A percentile compares a stretch with the other conserved stretches of the same genome.
These are phyloP conservation scores for Pichia sp. DNA, from an alignment of 1,139 yeast species.

Conservation along the genomic window DNA sequence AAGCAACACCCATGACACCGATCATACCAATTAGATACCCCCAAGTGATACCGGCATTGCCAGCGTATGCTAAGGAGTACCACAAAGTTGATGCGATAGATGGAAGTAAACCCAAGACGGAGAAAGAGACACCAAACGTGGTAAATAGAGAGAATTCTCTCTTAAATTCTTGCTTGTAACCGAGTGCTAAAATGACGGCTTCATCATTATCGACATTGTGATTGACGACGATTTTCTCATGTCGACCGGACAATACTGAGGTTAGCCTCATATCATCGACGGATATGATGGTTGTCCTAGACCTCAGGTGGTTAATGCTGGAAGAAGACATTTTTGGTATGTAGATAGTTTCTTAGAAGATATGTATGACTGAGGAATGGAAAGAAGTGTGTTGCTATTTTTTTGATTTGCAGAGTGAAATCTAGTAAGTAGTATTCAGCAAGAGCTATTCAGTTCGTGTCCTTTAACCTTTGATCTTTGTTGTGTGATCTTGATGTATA, in stretches of 20 bases:
- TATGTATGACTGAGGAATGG: too few species aligned
- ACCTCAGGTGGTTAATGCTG: conserved; percentile 2
- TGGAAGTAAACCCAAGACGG: conserved; percentile 66
- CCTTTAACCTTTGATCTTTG: too few species aligned
- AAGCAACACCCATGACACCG: conserved; percentile 45
- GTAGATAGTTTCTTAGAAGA: background rate
- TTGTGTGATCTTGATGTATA: too few species aligned
- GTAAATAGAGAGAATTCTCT: conserved; percentile 61
- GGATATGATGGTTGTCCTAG: conserved; percentile 21
- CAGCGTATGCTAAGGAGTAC: conserved; percentile 39
- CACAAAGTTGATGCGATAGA: conserved; percentile 55
- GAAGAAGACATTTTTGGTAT: conserved; percentile 4
- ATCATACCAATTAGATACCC: conserved; percentile 48
- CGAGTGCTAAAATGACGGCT: conserved; percentile 54
- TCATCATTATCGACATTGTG: conserved; percentile 46
- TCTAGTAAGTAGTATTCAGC: too few species aligned
- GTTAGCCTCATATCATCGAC: conserved; percentile 25
- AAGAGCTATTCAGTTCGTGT: too few species aligned
- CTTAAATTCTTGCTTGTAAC: conserved; percentile 67
- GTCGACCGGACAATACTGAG: conserved; percentile 24
- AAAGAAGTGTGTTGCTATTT: too few species aligned
- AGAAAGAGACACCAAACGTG: conserved; percentile 62
- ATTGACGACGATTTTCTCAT: conserved; percentile 25
- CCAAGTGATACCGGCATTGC: conserved; percentile 47
- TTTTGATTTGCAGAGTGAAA: too few species aligned